Base-by-base conservation (phyloP, 1,139 yeast genomes). In the Hemisphaericaspora subhashii region DNA sequence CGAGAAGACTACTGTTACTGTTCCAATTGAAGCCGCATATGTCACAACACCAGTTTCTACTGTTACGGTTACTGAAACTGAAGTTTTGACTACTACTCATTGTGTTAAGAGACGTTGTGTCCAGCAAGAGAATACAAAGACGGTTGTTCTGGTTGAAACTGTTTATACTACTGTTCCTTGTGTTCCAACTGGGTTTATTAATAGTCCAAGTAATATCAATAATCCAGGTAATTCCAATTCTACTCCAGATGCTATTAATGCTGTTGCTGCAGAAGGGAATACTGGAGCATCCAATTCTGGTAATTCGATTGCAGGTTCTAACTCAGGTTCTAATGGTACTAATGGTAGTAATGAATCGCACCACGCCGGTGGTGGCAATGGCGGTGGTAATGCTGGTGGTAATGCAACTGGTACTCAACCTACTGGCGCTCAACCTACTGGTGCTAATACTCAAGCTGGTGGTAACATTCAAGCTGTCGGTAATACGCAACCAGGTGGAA, bases 1-100 rank as follows among this genome's bases (percentile, higher is more conserved):
- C 10, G 12, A 24, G 9, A n/a, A 16, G 20, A 24, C 31, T 15
- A 36, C 38, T 14, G 12, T 23, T n/a, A 30, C 38, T 7, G 23
- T 36, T n/a, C 35, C 35, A 29, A 23, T 27, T 36, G 14, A 25
- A 15, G 21, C 15, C 9, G 38, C 38, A n/a, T 36, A 36, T 20
- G 16, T 18, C 15, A 36, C 29, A 11, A 24, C 23, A 17, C 35
- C 29, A 22, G n/a, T n/a, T n/a, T 24, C 11, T 13, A 17, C 18
- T 16, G 17, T 7, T 3, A 17, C 26, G 13, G 21, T 24, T 24
- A 32, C 29, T 24, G 29, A 24, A 16, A 11, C 12, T 13, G 10
- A 36, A 11, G 29, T 21, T 15, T 24, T 20, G 15, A 31, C 35
- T 3, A 16, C 24, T 3, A 36, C 35, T 16, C 30, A 23, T 33